Evolutionary conservation across 192 early-diverging fungal species (phyloP).

Genomic region (Funneliformis geosporum): DNA sequence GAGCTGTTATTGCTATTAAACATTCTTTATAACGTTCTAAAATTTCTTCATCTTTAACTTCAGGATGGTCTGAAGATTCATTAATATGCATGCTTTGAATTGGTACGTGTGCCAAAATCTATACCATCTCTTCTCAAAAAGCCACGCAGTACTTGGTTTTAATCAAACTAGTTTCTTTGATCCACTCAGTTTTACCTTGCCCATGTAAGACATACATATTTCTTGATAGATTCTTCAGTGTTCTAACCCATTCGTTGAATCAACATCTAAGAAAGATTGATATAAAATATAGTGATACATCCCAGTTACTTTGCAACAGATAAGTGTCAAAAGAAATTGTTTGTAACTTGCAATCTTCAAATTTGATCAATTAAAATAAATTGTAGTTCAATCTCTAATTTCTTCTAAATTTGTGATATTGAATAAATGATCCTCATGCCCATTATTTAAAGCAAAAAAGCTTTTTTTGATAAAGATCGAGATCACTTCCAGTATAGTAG

Average conservation of each 20-base stretch:
- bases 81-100: constrained; percentile 26
- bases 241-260: not conserved
- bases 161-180: not conserved
- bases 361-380: constrained; percentile 21
- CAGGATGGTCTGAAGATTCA: constrained; percentile 19
- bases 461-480: constrained; percentile 27
- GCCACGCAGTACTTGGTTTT: not conserved
- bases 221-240: not conserved
- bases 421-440: constrained; percentile 9
- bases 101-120: not conserved
- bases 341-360: not conserved
- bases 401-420: constrained; percentile 32
- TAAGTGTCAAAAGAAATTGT: constrained; percentile 27
- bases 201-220: constrained; percentile 26
- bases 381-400: constrained; percentile 33
- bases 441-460: constrained; percentile 22
- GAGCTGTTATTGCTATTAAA: constrained; percentile 24
- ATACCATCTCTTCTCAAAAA: constrained; percentile 22
- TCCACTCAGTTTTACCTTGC: constrained; percentile 31
- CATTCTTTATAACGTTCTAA: constrained; percentile 21
- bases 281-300: constrained; percentile 29
- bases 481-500: constrained; percentile 24
- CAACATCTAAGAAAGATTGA: constrained; percentile 19
- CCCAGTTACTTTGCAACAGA: constrained; percentile 28
- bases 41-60: not conserved